Base-by-base conservation (phyloP, 2,329 filamentous ascomycete species). In the Trichoderma pleuroti region DNA sequence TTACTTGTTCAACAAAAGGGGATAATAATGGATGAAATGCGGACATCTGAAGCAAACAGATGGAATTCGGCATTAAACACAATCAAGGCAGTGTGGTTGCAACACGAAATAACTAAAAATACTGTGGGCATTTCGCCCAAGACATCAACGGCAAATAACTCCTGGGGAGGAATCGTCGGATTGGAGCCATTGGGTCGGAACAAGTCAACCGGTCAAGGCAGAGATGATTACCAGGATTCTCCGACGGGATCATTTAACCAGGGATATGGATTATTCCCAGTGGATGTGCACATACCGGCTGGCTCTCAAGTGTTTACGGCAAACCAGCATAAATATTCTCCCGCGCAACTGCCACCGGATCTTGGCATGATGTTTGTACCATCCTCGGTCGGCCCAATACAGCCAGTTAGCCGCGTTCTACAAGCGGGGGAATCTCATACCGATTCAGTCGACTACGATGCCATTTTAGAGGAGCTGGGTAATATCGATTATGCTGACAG, bases 391-490 rank as follows among this genome's bases (percentile, higher is more conserved):
- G 56, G 39, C 9, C 16, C 56, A 49, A 61, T 61, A 30, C 66
- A 68, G 39, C 66, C 66, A 3, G 21, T 52, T 21, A 18, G 28
- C 2, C 39, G 54, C 3, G 21, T 60, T 52, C 2, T 52, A 61
- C 65, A 49, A 24, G n/a, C 65, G 14, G 65, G 56, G 14, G 65
- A 61, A 16, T 34, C 36, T 2, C 28, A 68, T 5, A 21, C 36
- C 30, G 56, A 60, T 30, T 26, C 30, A 12, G 28, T 61, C 12
- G 66, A 68, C 30, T 68, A 68, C 30, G 66, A 68, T 24, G 56
- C 66, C 28, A 68, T 68, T n/a, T 28, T 68, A 8, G 66, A 68
- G 56, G 66, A 68, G 34, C 66, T 68, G 14, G 66, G 66, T n/a
- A 52, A 61, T 5, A 68, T 68, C 14, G 66, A 68, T 9, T 68